Evolutionary conservation across 352 stramenopile species (phyloP).

Genomic region (Phytophthora pseudosyringae): DNA sequence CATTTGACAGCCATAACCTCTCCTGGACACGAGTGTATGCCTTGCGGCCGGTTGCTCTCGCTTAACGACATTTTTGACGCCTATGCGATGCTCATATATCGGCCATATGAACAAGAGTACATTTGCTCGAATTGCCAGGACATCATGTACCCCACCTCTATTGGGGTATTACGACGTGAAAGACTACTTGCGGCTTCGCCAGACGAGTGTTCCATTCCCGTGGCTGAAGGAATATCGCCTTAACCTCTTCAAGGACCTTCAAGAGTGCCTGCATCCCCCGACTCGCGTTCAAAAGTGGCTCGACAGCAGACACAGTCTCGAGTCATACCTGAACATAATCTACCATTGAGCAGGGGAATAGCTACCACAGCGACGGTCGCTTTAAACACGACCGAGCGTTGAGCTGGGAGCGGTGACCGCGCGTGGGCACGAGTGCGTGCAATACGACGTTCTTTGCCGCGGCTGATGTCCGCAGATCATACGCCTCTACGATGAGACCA

Average conservation of each 20-base stretch:
- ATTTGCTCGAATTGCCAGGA: conserved; percentile 15
- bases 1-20: conserved; percentile 2
- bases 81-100: background rate
- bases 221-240: conserved; percentile 1
- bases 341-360: background rate
- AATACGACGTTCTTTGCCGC: no score
- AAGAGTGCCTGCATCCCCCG: conserved; percentile 7
- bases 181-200: conserved; percentile 2
- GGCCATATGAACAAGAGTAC: background rate
- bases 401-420: no score
- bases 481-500: no score
- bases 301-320: conserved; percentile 3
- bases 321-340: conserved; percentile 11
- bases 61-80: conserved; percentile 9
- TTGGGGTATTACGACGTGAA: conserved; percentile 1
- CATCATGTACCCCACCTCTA: background rate
- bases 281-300: conserved; percentile 7
- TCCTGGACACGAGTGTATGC: conserved; percentile 1
- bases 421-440: no score
- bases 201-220: background rate
- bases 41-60: conserved; percentile 7
- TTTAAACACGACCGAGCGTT: no score
- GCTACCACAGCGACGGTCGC: no score
- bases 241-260: conserved; percentile 9
- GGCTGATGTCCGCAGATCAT: no score